Evolutionary conservation across 768 basidiomycete genomes (phyloP).

Genomic region (Kondoa malvinella): DNA sequence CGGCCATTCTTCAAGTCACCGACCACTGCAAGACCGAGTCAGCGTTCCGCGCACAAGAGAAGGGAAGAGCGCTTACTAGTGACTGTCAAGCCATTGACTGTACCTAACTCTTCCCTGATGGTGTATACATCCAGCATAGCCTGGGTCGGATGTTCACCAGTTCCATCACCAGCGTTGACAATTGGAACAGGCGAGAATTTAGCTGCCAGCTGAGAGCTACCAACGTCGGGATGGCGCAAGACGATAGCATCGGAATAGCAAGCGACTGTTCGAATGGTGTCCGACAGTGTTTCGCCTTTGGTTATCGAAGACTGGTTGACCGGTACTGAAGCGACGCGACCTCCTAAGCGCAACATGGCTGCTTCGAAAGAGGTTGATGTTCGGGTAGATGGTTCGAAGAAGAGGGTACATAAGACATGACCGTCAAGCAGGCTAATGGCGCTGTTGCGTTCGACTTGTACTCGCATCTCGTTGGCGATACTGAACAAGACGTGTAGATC

Average conservation of each 20-base stretch:
- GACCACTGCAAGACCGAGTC: conserved; percentile 33
- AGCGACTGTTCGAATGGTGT: conserved; percentile 81
- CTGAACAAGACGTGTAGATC: conserved; percentile 89
- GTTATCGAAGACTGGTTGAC: conserved; percentile 68
- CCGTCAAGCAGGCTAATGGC: conserved; percentile 76
- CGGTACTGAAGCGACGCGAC: conserved; percentile 73
- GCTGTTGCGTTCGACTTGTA: conserved; percentile 83
- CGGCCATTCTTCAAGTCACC: conserved; percentile 97
- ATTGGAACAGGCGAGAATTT: conserved; percentile 91
- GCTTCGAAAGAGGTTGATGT: conserved; percentile 93
- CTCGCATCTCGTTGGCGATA: conserved; percentile 87
- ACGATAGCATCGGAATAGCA: conserved; percentile 93
- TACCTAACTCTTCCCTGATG: conserved; percentile 72
- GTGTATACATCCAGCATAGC: conserved; percentile 53
- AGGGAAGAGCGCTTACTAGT: conserved; percentile 25
- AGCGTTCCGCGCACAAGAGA: neutral
- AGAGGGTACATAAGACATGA: conserved; percentile 72
- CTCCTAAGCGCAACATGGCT: conserved; percentile 96
- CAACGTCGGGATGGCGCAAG: conserved; percentile 81
- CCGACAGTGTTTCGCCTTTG: conserved; percentile 84
- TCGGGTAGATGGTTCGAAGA: conserved; percentile 93
- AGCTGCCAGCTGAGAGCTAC: conserved; percentile 85
- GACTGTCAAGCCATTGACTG: conserved; percentile 87
- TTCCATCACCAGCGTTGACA: conserved; percentile 90
- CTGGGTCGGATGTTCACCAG: conserved; percentile 95